Base-by-base conservation (phyloP, 148 eudicot species). In the Arbutus unedo region DNA sequence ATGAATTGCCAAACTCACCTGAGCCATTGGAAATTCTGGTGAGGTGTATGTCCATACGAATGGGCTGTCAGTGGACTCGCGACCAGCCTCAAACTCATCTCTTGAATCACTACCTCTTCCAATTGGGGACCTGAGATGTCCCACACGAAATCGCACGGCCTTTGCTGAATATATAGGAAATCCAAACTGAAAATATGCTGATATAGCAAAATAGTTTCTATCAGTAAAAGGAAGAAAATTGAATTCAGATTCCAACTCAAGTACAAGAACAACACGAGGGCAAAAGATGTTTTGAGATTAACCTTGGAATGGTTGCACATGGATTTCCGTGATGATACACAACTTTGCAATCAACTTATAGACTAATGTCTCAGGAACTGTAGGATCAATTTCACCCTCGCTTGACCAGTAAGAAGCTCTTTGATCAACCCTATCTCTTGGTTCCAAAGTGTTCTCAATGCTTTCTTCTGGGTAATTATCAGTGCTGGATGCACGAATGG, bases 361-460 rank as follows among this genome's bases (percentile, higher is more conserved):
- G 44, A 88, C 81, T 68, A 95, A 78, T 71, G 77, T 92, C 87
- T 95, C 98, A 6, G 98, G 90, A 49, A 89, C 92, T 60, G 86
- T 81, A 72, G 93, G 89, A 81, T 93, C 85, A 71, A 80, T 88
- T 64, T 87, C 81, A 15, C 98, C 98, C 59, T 91, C 59, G 83
- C 98, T 93, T 48, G 97, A 93, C 98, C 98, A 95, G 87, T 93
- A 95, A 8, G 92, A 92, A 79, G 93, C 87, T 82, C 85, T 85
- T 5, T 79, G 85, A 49, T 86, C 92, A 79, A 91, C 84, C 31
- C 88, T 81, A 78, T 92, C 94, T 83, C 91, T 85, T 76, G 96
- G 78, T 83, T 89, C 92, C 85, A 95, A 83, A 64, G 98, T 95
- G 87, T 93, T 90, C 68, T 79, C 83, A 84, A 95, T 84, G 83